Conservation (phyloP, 164 flowering plant genomes). For the Malania oleifera region DNA sequence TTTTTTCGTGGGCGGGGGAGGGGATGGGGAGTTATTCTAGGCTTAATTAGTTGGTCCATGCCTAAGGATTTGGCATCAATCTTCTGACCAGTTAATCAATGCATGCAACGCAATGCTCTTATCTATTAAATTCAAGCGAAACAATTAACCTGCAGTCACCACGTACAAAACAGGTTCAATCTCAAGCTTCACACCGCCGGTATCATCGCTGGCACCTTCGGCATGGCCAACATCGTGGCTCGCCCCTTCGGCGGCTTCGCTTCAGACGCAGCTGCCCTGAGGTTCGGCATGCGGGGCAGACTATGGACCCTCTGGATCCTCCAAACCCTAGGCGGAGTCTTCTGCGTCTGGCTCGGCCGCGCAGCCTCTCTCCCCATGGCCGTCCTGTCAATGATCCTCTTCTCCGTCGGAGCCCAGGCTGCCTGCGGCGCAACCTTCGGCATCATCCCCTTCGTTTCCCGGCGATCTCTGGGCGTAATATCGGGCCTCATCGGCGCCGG, state of each 20-base stretch:
- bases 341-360: slow-evolving; percentile 68
- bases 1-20: too few species aligned
- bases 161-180: slow-evolving; percentile 29
- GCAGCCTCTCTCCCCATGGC: slow-evolving; percentile 55
- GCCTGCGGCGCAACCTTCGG: slow-evolving; percentile 80
- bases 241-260: slow-evolving; percentile 67
- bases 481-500: slow-evolving; percentile 80
- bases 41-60: too few species aligned
- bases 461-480: slow-evolving; percentile 69
- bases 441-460: slow-evolving; percentile 64
- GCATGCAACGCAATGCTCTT: too few species aligned
- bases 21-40: too few species aligned
- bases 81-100: too few species aligned
- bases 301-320: slow-evolving; percentile 70
- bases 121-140: too few species aligned
- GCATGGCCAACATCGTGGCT: slow-evolving; percentile 68
- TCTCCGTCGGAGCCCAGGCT: slow-evolving; percentile 71
- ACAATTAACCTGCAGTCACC: too few species aligned
- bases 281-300: slow-evolving; percentile 66
- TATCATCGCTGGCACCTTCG: slow-evolving; percentile 60
- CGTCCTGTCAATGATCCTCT: slow-evolving; percentile 53
- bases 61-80: too few species aligned
- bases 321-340: slow-evolving; percentile 65
- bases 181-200: slow-evolving; percentile 80
- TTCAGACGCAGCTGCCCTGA: slow-evolving; percentile 47